Percentiles rank a stretch among this genome's conserved stretches.
Evolutionary conservation across 2,329 filamentous ascomycete genomes (phyloP).

Genomic region (Fragosphaeria purpurea): DNA sequence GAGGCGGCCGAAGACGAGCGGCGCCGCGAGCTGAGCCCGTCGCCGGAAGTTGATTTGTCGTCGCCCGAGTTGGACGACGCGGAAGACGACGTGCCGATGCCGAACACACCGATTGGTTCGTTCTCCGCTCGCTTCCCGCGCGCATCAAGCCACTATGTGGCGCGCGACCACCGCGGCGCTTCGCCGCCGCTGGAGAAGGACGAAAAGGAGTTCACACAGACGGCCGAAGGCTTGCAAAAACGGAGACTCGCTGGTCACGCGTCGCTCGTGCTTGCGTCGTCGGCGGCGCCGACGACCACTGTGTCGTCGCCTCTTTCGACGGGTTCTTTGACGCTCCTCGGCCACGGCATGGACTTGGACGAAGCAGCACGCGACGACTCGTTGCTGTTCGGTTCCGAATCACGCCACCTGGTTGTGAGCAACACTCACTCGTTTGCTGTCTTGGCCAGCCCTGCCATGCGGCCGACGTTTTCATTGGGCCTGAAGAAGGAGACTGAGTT

Average conservation of each 20-base stretch:
- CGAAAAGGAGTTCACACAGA: constrained; percentile 94
- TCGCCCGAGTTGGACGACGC: constrained; percentile 74
- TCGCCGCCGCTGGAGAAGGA: constrained; percentile 88
- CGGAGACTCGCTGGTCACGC: constrained; percentile 43
- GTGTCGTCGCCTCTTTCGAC: constrained; percentile 3
- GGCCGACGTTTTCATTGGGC: constrained; percentile 34
- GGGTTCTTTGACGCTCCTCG: background rate
- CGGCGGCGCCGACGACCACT: constrained; percentile 19
- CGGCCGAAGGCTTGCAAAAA: constrained; percentile 72
- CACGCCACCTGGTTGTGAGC: constrained; percentile 11
- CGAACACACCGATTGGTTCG: constrained; percentile 52
- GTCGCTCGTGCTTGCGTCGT: constrained; percentile 18
- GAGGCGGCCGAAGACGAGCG: constrained; percentile 63
- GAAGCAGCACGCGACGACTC: constrained; percentile 38
- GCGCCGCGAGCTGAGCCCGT: constrained; percentile 67
- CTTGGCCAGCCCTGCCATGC: constrained; percentile 47
- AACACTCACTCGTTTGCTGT: constrained; percentile 29
- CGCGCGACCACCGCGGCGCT: constrained; percentile 51
- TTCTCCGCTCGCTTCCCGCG: constrained; percentile 42
- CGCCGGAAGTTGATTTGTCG: constrained; percentile 86
- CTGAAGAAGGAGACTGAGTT: constrained; percentile 29
- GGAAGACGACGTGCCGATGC: constrained; percentile 49
- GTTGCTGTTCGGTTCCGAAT: constrained; percentile 42
- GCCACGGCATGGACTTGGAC: constrained; percentile 27
- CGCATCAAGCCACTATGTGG: constrained; percentile 23